These are phyloP conservation scores for Daldinia bambusicola DNA, from an alignment of 495 filamentous ascomycete species.

Conservation along the genomic window DNA sequence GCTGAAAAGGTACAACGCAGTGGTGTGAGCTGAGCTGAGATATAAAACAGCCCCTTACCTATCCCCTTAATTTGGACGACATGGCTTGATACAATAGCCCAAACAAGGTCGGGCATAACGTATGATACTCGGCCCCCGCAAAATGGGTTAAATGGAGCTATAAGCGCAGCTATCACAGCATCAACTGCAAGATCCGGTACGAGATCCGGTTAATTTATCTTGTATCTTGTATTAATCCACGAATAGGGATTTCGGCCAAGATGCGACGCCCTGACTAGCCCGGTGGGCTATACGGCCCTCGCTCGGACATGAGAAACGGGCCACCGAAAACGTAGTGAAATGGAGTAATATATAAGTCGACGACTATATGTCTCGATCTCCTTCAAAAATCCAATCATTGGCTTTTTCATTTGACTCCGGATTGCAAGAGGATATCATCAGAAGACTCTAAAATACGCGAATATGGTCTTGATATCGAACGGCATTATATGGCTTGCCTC, in stretches of 20 bases:
- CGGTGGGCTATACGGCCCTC: neutral
- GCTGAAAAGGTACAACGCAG: too few species aligned
- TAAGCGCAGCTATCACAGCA: slow-evolving; percentile 2
- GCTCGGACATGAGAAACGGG: neutral
- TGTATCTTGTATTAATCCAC: neutral
- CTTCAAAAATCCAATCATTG: neutral
- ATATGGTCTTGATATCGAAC: slow-evolving; percentile 6
- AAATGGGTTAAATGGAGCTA: neutral
- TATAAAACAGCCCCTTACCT: too few species aligned
- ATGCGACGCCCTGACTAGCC: neutral
- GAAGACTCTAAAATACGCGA: slow-evolving; percentile 11
- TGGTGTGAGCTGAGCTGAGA: too few species aligned
- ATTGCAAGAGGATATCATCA: slow-evolving; percentile 18
- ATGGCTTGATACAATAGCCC: too few species aligned
- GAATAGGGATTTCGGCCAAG: neutral
- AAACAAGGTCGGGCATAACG: neutral
- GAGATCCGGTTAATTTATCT: neutral
- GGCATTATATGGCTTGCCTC: slow-evolving; percentile 39
- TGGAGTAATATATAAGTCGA: neutral
- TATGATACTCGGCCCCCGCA: neutral
- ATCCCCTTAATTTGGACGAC: too few species aligned
- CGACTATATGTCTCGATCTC: neutral
- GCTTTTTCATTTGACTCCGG: neutral
- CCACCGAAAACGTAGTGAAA: neutral
- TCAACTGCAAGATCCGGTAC: neutral